phyloP scores from a whole-genome alignment of 768 basidiomycete species.

The Cystofilobasidium bisporidii region DNA sequence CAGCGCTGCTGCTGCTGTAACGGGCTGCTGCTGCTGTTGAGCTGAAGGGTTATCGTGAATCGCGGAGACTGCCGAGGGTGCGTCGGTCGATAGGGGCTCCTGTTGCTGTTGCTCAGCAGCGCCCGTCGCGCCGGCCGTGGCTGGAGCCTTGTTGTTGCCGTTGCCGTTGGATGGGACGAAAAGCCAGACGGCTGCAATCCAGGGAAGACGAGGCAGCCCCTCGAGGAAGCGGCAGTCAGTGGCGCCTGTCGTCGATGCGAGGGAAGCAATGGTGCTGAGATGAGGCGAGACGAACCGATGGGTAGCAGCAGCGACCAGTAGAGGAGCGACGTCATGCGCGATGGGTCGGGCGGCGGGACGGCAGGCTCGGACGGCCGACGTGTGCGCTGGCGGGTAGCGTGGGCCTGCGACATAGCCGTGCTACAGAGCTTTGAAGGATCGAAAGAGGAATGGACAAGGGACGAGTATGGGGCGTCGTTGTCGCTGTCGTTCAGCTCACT shows the following conservation, averaged over 20 bases:
- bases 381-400: neutral
- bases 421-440: neutral
- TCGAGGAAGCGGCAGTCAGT: neutral
- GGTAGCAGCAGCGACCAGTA: neutral
- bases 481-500: too few relatives aligned
- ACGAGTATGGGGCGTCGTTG: too few relatives aligned
- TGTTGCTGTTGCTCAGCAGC: too few relatives aligned
- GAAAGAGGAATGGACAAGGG: too few relatives aligned
- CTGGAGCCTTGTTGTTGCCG: too few relatives aligned
- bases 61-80: neutral
- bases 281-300: neutral
- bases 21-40: neutral
- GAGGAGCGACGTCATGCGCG: neutral
- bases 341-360: neutral
- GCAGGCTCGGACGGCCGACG: neutral
- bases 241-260: neutral
- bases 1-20: neutral
- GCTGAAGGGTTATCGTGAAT: neutral
- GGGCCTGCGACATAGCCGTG: neutral
- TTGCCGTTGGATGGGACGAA: conserved; percentile 2
- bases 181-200: neutral
- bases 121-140: too few relatives aligned
- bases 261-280: neutral
- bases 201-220: too few relatives aligned
- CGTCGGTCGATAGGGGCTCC: too few relatives aligned